phyloP scores from a whole-genome alignment of 176 grass and related monocot genomes.

The maize (Zea mays) region Zm-B73-REFERENCE-NAM-5.0 NC_050097.1:24407001-24407500 shows the following conservation, averaged over 20 bases:
- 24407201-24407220: slow-evolving; percentile 10
- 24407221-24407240: neutral
- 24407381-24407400: neutral
- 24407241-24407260: neutral
- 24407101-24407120: slow-evolving; percentile 19
- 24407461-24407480: neutral
- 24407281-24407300: neutral
- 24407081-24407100: slow-evolving; percentile 8
- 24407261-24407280: neutral
- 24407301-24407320: neutral
- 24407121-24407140: neutral
- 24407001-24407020: neutral
- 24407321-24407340: neutral
- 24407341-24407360: slow-evolving; percentile 1
- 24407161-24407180: neutral
- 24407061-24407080: slow-evolving; percentile 11
- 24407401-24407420: neutral
- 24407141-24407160: neutral
- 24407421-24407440: slow-evolving; percentile 12
- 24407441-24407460: neutral
- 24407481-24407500: neutral
- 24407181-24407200: neutral
- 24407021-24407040: neutral
- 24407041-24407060: neutral
- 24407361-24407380: neutral